These are phyloP conservation scores for Opeltia flavorubescens DNA, from an alignment of 495 filamentous ascomycete genomes.

Conservation along the genomic window DNA sequence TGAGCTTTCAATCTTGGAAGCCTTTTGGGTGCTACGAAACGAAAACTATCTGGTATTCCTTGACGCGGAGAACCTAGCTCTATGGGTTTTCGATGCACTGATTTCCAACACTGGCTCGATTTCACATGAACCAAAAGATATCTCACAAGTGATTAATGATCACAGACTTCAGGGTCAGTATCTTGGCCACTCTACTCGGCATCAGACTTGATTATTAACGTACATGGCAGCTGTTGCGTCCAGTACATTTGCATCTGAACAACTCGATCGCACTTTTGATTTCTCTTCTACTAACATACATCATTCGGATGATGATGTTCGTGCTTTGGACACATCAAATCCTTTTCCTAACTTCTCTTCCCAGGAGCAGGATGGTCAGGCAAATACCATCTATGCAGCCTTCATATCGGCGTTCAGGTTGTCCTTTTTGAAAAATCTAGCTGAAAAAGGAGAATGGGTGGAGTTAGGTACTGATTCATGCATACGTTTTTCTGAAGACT, in stretches of 20 bases:
- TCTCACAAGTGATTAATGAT: background rate
- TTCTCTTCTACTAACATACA: too few relatives aligned
- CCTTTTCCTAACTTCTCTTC: too few relatives aligned
- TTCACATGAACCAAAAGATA: background rate
- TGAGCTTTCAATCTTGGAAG: too few relatives aligned
- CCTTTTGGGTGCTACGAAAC: constrained; percentile 1
- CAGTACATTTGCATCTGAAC: too few relatives aligned
- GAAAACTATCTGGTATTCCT: constrained; percentile 1
- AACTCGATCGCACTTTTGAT: too few relatives aligned
- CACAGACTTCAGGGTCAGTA: background rate
- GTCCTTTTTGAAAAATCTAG: background rate
- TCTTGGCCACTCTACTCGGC: too few relatives aligned
- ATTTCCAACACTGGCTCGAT: background rate
- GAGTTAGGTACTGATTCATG: background rate
- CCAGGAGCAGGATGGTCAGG: too few relatives aligned
- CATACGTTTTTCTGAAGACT: background rate
- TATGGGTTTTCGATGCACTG: constrained; percentile 10
- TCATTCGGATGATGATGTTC: too few relatives aligned
- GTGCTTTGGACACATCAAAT: too few relatives aligned
- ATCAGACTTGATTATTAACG: too few relatives aligned
- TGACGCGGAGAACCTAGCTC: constrained; percentile 2
- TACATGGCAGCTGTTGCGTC: too few relatives aligned
- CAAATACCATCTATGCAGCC: background rate
- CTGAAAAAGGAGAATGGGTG: background rate
- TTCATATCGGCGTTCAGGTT: background rate